These are phyloP conservation scores for Polygonum maritimum DNA, from an alignment of 148 eudicot species.

Conservation along the genomic window DNA sequence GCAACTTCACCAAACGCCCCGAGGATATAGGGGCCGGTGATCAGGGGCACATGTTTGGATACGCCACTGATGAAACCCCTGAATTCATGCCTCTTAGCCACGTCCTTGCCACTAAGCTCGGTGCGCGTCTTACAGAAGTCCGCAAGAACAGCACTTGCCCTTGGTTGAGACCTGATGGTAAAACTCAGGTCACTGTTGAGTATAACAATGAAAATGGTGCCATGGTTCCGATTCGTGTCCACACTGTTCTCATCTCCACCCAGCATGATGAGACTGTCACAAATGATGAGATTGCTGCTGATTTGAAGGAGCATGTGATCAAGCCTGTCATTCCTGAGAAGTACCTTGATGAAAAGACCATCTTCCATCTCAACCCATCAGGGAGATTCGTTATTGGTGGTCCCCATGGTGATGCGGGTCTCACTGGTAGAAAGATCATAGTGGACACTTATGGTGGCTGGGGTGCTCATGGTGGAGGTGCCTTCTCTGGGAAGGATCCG, in stretches of 20 bases:
- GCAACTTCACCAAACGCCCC: slow-evolving; percentile 31
- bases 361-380: slow-evolving; percentile 50
- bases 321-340: slow-evolving; percentile 41
- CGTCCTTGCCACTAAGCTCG: slow-evolving; percentile 34
- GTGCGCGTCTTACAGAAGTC: slow-evolving; percentile 31
- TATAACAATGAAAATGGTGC: slow-evolving; percentile 31
- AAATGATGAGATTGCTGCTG: slow-evolving; percentile 25
- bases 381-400: slow-evolving; percentile 47
- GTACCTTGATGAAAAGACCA: slow-evolving; percentile 50
- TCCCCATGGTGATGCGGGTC: slow-evolving; percentile 46
- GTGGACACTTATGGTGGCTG: slow-evolving; percentile 46
- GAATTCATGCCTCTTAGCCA: slow-evolving; percentile 42
- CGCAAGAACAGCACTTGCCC: slow-evolving; percentile 33
- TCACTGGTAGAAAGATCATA: slow-evolving; percentile 47
- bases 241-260: slow-evolving; percentile 39
- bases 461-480: slow-evolving; percentile 50
- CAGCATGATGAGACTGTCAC: slow-evolving; percentile 42
- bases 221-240: slow-evolving; percentile 34
- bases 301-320: slow-evolving; percentile 37
- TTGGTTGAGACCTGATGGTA: slow-evolving; percentile 42
- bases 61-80: slow-evolving; percentile 44
- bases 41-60: slow-evolving; percentile 51
- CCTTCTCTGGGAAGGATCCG: slow-evolving; percentile 46
- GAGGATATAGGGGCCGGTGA: slow-evolving; percentile 35
- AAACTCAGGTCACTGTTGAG: slow-evolving; percentile 38